Conservation (phyloP, 78 protist genomes). For the Dictyostelium purpureum region DNA sequence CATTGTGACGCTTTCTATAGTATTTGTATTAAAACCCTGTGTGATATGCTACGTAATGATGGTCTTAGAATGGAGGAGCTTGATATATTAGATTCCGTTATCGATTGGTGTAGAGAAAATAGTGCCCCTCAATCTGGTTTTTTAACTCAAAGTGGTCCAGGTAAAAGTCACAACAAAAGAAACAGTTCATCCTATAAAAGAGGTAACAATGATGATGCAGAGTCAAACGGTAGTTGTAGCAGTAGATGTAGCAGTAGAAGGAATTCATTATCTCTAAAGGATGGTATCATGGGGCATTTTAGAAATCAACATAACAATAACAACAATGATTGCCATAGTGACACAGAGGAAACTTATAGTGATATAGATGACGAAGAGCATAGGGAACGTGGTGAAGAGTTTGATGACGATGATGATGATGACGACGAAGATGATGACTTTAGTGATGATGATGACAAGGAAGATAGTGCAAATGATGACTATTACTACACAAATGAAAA, state of each 20-base stretch:
- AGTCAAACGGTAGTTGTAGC: constrained; percentile 54
- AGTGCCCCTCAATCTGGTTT: not conserved
- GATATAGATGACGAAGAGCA: constrained; percentile 31
- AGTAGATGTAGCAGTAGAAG: constrained; percentile 73
- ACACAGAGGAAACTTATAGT: constrained; percentile 27
- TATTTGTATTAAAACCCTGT: constrained; percentile 24
- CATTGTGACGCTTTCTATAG: constrained; percentile 28
- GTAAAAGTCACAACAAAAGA: not conserved
- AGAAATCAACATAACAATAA: not conserved
- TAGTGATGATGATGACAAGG: constrained; percentile 75
- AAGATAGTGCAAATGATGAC: constrained; percentile 73
- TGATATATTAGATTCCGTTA: constrained; percentile 56
- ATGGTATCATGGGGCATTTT: not conserved
- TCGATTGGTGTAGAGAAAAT: constrained; percentile 54
- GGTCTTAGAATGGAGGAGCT: constrained; percentile 71
- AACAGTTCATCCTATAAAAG: not conserved
- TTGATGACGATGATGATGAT: constrained; percentile 41
- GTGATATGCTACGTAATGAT: constrained; percentile 70
- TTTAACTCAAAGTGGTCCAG: not conserved
- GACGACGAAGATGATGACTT: constrained; percentile 50
- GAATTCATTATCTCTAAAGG: constrained; percentile 38
- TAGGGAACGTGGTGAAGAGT: constrained; percentile 9
- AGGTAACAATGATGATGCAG: constrained; percentile 34
- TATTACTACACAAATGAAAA: constrained; percentile 24
- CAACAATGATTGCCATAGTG: constrained; percentile 30